Conservation (phyloP, 805 yeast genomes). For the Wickerhamomyces strasburgensis region DNA sequence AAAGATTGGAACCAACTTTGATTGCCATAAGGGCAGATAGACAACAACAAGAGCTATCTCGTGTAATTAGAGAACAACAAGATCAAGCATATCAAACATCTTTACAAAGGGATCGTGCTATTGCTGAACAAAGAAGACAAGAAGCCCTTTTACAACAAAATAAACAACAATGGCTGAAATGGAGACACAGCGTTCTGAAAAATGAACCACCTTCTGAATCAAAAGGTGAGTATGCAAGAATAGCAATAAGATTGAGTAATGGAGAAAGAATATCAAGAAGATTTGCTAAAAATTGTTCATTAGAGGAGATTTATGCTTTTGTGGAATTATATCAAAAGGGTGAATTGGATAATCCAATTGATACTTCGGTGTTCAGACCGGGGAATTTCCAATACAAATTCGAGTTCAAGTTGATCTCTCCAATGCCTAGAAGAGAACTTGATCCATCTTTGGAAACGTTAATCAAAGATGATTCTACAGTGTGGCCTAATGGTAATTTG, state of each 20-base stretch:
- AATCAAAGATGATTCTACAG: constrained; percentile 38
- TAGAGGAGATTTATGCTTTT: constrained; percentile 67
- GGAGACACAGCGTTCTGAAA: constrained; percentile 36
- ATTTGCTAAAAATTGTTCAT: constrained; percentile 39
- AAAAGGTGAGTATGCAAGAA: constrained; percentile 41
- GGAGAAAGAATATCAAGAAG: constrained; percentile 56
- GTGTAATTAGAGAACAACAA: constrained; percentile 62
- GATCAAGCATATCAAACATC: constrained; percentile 74
- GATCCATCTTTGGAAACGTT: constrained; percentile 21
- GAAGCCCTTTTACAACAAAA: constrained; percentile 20
- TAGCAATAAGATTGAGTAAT: constrained; percentile 62
- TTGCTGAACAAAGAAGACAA: constrained; percentile 38
- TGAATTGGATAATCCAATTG: constrained; percentile 17
- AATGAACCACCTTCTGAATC: constrained; percentile 27
- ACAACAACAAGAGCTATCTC: constrained; percentile 52
- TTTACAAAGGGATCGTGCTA: constrained; percentile 57
- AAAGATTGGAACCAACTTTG: constrained; percentile 58
- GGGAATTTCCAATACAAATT: constrained; percentile 41
- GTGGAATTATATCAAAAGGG: constrained; percentile 47
- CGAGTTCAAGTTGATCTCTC: constrained; percentile 45
- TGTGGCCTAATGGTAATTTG: constrained; percentile 64
- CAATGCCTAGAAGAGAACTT: constrained; percentile 52
- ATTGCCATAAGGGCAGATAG: constrained; percentile 57
- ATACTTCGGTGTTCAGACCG: constrained; percentile 28
- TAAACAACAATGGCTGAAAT: constrained; percentile 40